Evolutionary conservation across 768 basidiomycete species (phyloP), one percentile per base, ranked within the genome.

Genomic region (Amylocystis lapponica): DNA sequence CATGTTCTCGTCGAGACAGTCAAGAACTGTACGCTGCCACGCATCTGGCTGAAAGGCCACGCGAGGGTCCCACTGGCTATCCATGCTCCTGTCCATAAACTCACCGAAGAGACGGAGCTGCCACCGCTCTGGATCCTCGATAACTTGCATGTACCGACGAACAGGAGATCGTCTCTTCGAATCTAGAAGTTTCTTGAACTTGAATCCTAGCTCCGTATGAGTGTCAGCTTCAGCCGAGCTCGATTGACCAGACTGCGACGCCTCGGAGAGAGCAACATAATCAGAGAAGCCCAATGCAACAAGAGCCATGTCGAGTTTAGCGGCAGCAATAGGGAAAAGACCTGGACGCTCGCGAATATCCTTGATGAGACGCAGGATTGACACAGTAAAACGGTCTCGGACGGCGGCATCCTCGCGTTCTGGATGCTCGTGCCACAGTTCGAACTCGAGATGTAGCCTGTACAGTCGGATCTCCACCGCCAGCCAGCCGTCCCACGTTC

Each of bases 21-120:
- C 79, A 36, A 86, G 62, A 5, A 86, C 84, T 17, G 71, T 56
- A 21, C 77, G 64, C 49, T 86, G 85, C 84, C 84, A 86, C 1
- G 72, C 77, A 54, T 86, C 84, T 0, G 84, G 83, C 17, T 72
- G 62, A 57, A 86, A 86, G 1, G 66, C 47, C 26, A 86, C 82
- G 0, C 83, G 70, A 5, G 57, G 36, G 59, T 86, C 85, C 0
- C 61, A 55, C 40, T 71, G 63, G 31, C 78, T 70, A 47, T 83
- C 83, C 76, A 86, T 81, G 47, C 74, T 78, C 27, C 83, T 67
- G 51, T 84, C 81, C 83, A 86, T 81, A 53, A 67, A 80, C 49
- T 82, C 75, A 5, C 83, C 84, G 44, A 83, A 84, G 10, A 74
- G 58, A n/a, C 79, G 71, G 20, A 86, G 63, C 55, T 86, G 83